phyloP scores from a whole-genome alignment of 768 basidiomycete genomes.

The Basidioascus undulatus region DNA sequence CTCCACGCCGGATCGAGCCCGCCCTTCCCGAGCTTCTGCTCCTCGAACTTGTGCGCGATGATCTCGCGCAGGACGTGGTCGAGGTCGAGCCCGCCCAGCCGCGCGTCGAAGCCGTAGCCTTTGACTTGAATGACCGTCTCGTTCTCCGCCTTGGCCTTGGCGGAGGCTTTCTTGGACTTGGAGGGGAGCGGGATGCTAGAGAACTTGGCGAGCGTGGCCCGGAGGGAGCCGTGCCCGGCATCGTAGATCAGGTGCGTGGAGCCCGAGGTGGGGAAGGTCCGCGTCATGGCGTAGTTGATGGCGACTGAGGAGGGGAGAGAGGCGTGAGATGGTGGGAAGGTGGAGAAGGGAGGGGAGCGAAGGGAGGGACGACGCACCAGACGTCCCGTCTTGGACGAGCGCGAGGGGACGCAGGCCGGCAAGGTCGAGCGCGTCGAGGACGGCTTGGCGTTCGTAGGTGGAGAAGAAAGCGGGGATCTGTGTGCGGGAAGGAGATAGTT shows the following conservation, averaged over 20 bases:
- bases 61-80: slow-evolving; percentile 63
- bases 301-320: slow-evolving; percentile 28
- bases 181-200: slow-evolving; percentile 14
- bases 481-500: background rate
- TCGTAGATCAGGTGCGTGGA: slow-evolving; percentile 86
- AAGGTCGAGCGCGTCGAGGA: slow-evolving; percentile 77
- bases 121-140: slow-evolving; percentile 42
- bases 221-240: slow-evolving; percentile 61
- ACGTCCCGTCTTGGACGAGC: slow-evolving; percentile 75
- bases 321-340: background rate
- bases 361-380: slow-evolving; percentile 20
- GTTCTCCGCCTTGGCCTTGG: slow-evolving; percentile 17
- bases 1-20: slow-evolving; percentile 29
- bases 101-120: slow-evolving; percentile 61
- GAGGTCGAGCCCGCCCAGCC: slow-evolving; percentile 55
- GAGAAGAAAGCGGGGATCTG: slow-evolving; percentile 61
- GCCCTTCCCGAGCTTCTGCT: slow-evolving; percentile 29
- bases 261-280: slow-evolving; percentile 36
- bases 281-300: slow-evolving; percentile 93
- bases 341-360: background rate
- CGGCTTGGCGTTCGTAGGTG: slow-evolving; percentile 72
- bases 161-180: slow-evolving; percentile 23
- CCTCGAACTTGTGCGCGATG: slow-evolving; percentile 47
- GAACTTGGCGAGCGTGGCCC: slow-evolving; percentile 55
- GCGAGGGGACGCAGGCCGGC: slow-evolving; percentile 63